These are phyloP conservation scores for Podaxis sp. DNA, from an alignment of 768 basidiomycete genomes.

Conservation along the genomic window DNA sequence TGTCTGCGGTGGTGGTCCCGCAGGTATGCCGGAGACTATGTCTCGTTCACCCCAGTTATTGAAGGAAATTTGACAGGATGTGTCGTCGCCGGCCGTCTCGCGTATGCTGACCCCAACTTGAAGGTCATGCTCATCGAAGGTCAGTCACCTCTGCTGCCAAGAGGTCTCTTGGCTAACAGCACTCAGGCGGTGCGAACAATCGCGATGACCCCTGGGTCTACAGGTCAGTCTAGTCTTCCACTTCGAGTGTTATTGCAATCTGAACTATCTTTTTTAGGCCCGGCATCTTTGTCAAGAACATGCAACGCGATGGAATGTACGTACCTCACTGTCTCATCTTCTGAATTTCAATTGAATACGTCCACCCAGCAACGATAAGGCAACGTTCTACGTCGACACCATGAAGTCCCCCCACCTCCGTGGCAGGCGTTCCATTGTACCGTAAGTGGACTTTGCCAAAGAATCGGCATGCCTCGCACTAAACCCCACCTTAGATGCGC, in stretches of 20 bases:
- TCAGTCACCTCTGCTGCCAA: slow-evolving; percentile 18
- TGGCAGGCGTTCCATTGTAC: slow-evolving; percentile 65
- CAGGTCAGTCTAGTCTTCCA: slow-evolving; percentile 30
- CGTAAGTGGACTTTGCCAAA: slow-evolving; percentile 37
- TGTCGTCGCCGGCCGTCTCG: slow-evolving; percentile 67
- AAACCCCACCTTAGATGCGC: slow-evolving; percentile 47
- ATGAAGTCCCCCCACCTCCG: slow-evolving; percentile 55
- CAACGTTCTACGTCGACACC: slow-evolving; percentile 68
- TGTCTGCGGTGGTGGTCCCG: slow-evolving; percentile 67
- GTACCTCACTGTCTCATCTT: slow-evolving; percentile 16
- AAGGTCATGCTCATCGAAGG: slow-evolving; percentile 79
- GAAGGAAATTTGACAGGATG: slow-evolving; percentile 37
- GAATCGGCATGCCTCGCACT: neutral
- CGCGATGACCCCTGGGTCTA: slow-evolving; percentile 77
- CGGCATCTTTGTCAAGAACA: slow-evolving; percentile 69
- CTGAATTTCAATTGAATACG: neutral
- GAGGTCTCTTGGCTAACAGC: neutral
- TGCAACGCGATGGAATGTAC: slow-evolving; percentile 68
- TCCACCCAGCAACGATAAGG: slow-evolving; percentile 60
- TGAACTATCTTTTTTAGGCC: slow-evolving; percentile 34
- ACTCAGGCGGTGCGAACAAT: slow-evolving; percentile 67
- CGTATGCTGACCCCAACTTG: slow-evolving; percentile 67
- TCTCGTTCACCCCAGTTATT: neutral
- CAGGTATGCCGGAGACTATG: slow-evolving; percentile 33
- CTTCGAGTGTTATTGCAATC: neutral